Evolutionary conservation across 108 stramenopile genomes (phyloP).

Genomic region (Cyclotella cryptica): DNA sequence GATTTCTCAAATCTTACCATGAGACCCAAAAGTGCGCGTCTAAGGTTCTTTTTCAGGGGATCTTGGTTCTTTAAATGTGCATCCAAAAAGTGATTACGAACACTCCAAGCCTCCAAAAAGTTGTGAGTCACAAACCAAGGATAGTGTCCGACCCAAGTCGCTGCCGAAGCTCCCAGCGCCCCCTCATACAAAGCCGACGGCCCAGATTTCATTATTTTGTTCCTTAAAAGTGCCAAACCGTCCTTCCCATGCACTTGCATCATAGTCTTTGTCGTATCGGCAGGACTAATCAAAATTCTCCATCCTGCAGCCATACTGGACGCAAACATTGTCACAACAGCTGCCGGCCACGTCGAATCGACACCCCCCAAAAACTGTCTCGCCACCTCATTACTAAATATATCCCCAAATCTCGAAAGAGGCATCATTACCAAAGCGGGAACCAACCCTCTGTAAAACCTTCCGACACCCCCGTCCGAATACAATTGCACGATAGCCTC

Average conservation of each 20-base stretch:
- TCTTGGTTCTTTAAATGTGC: constrained; percentile 56
- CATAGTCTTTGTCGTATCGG: constrained; percentile 89
- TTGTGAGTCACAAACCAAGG: constrained; percentile 91
- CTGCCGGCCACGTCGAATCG: constrained; percentile 26
- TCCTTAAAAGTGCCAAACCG: constrained; percentile 58
- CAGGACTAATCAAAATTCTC: constrained; percentile 85
- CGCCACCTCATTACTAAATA: constrained; percentile 79
- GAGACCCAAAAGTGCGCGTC: constrained; percentile 73
- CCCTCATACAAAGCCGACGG: constrained; percentile 78
- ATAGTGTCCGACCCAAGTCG: constrained; percentile 87
- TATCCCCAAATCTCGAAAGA: constrained; percentile 86
- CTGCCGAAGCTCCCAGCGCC: constrained; percentile 78
- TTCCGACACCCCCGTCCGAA: constrained; percentile 76
- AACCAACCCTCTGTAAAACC: constrained; percentile 86
- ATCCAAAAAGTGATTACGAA: constrained; percentile 69
- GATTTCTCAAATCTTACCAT: constrained; percentile 7
- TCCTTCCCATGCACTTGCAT: constrained; percentile 87
- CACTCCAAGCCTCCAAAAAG: constrained; percentile 66
- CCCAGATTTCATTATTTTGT: constrained; percentile 67
- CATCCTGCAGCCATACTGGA: constrained; percentile 78
- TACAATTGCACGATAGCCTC: constrained; percentile 75
- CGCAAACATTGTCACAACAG: constrained; percentile 73
- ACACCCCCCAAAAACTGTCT: constrained; percentile 36
- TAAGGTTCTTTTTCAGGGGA: constrained; percentile 48
- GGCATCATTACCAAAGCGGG: constrained; percentile 84